phyloP scores from a whole-genome alignment of 306 rosid species.

The Prinsepia uniflora region DNA sequence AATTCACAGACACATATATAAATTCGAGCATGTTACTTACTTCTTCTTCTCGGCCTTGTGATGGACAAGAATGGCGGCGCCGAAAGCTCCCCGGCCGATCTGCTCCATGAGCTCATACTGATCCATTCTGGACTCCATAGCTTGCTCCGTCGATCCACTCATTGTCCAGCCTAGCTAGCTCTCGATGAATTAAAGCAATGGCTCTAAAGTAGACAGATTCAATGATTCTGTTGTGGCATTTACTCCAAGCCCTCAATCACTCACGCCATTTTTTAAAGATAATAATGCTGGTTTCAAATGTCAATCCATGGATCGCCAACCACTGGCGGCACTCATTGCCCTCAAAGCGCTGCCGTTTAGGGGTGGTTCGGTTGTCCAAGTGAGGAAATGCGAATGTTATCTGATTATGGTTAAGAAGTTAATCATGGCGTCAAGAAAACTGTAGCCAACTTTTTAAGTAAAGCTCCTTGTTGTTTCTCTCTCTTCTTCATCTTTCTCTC shows the following conservation, averaged over 20 bases:
- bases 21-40: conserved; percentile 23
- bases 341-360: conserved; percentile 1
- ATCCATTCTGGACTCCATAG: conserved; percentile 96
- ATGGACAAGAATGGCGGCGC: conserved; percentile 93
- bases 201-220: neutral
- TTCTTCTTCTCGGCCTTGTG: conserved; percentile 91
- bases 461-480: neutral
- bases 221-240: conserved; percentile 1
- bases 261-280: conserved; percentile 3
- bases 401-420: neutral
- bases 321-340: neutral
- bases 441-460: conserved; percentile 8
- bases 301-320: conserved; percentile 14
- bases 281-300: neutral
- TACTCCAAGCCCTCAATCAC: neutral
- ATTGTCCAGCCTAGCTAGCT: neutral
- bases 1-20: neutral
- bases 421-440: conserved; percentile 9
- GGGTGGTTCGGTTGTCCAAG: neutral
- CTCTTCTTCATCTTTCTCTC: neutral
- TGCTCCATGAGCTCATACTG: conserved; percentile 99
- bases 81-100: conserved; percentile 99
- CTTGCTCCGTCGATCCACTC: conserved; percentile 25
- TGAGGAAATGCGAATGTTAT: neutral
- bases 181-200: conserved; percentile 8